These are phyloP conservation scores for Achaetomiella virescens DNA, from an alignment of 495 filamentous ascomycete genomes.

Conservation along the genomic window DNA sequence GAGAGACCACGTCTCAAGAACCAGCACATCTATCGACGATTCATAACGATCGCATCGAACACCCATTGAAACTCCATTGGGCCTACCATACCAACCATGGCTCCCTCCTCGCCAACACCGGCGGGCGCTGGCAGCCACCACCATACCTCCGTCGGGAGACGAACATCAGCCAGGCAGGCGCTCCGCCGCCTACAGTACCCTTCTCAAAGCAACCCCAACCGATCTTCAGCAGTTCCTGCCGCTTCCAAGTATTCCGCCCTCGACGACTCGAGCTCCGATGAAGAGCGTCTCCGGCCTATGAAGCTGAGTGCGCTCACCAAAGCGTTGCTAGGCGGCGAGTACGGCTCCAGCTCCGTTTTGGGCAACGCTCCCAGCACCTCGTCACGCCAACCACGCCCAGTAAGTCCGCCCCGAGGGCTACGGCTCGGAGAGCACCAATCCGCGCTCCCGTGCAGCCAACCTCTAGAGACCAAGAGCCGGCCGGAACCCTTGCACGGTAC, in stretches of 20 bases:
- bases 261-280: constrained; percentile 56
- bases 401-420: no score
- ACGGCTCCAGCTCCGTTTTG: constrained; percentile 20
- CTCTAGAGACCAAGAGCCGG: no score
- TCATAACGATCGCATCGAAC: not conserved
- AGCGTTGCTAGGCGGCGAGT: constrained; percentile 63
- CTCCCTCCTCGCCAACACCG: constrained; percentile 35
- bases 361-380: not conserved
- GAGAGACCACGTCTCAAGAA: not conserved
- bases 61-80: not conserved
- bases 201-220: constrained; percentile 19
- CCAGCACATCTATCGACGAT: not conserved
- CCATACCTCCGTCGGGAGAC: constrained; percentile 32
- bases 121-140: constrained; percentile 30
- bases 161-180: constrained; percentile 39
- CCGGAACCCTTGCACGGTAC: no score
- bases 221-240: constrained; percentile 18
- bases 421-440: no score
- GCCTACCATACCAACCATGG: not conserved
- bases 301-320: constrained; percentile 76
- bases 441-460: no score
- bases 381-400: constrained; percentile 36
- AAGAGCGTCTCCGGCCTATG: constrained; percentile 63
- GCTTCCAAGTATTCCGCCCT: constrained; percentile 17
- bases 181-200: constrained; percentile 24